Base-by-base conservation (phyloP, 805 yeast species). In the Tanozyma kutaoensis region DNA sequence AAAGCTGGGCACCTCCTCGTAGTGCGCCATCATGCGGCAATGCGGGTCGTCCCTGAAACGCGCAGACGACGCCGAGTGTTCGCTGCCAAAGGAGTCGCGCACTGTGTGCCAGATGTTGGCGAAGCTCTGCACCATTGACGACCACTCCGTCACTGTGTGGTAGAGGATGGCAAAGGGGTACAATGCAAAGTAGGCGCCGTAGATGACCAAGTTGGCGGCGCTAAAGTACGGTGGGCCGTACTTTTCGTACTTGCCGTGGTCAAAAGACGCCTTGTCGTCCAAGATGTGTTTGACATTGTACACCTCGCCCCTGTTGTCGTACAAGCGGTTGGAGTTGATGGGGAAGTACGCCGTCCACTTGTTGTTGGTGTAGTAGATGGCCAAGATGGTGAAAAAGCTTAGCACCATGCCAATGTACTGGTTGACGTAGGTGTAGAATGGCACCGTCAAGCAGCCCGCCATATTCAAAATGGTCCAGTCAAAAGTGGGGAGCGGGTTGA, bases 1-100 rank as follows among this genome's bases (percentile, higher is more conserved):
- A 74, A 76, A 72, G 36, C 72, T 78, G 1, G 93, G 91, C 13
- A 74, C 81, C 36, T 76, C 84, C 21, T 62, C 62, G 46, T 76
- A 76, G 29, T 48, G 53, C 24, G 62, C 34, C 75, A 72, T 72
- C 64, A 71, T 69, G 25, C 52, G 54, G 30, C 72, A 61, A 38
- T 69, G 76, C 2, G 76, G 69, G 38, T 74, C 80, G 14, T 62
- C 29, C 5, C 35, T 22, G 22, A 32, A 50, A 9, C 43, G 37
- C 4, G 38, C 21, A 32, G 31, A 17, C 4, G 13, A 16, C 3
- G 23, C 20, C 7, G 17, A 22, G 5, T 25, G 23, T 8, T 30
- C 28, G 5, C 23, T 17, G 8, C 22, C 39, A 25, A 57, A 48
- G 2, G 55, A 38, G 12, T 50, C 50, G 12, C 25, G 30, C 20